Evolutionary conservation across 2,329 filamentous ascomycete species (phyloP), one percentile per base, ranked within the genome.

Genomic region (Diaporthe citri): DNA sequence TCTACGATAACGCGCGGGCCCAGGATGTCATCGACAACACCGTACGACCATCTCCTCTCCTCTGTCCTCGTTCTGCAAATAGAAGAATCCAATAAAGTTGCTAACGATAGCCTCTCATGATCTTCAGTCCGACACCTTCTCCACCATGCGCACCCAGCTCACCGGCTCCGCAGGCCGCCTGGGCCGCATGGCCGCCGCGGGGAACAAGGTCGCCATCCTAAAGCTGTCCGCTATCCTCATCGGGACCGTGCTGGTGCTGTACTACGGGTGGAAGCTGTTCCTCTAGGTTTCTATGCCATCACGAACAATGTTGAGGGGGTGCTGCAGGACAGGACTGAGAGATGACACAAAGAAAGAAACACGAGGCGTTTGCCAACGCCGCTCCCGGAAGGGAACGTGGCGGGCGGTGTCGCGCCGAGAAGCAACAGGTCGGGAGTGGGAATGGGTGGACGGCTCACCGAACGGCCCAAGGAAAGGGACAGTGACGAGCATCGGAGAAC

Each of bases 1-100:
- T 99, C 81, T 98, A 98, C 89, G 96, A 98, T 86, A 95, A 97
- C 83, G 97, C 97, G 67, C 92, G 95, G 75, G 91, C 94, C 80
- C 96, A 98, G 80, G 91, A 94, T 78, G 91, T 97, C 77, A 94
- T 99, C 79, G 95, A 99, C 85, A 92, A 91, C 81, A 96, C 94
- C 52, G 95, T 97, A 89, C 75, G 91, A 22, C 10, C 10, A 31
- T 22, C 10, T 20, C 59, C 36, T 46, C 73, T 74, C 36, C 46
- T 51, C 17, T n/a, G 28, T 31, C 31, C 15, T 43, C 62, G 28
- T 9, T 2, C 20, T 28, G 3, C 43, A 48, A 7, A 22, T 22
- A 22, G 20, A 48, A 22, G 20, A 48, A 43, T 10, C 41, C 41
- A 43, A 43, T 4, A 43, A 20, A 43, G 1, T 9, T 17, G 43